These are phyloP conservation scores for Phytopythium sindhum DNA, from an alignment of 352 stramenopile species.

Conservation along the genomic window DNA sequence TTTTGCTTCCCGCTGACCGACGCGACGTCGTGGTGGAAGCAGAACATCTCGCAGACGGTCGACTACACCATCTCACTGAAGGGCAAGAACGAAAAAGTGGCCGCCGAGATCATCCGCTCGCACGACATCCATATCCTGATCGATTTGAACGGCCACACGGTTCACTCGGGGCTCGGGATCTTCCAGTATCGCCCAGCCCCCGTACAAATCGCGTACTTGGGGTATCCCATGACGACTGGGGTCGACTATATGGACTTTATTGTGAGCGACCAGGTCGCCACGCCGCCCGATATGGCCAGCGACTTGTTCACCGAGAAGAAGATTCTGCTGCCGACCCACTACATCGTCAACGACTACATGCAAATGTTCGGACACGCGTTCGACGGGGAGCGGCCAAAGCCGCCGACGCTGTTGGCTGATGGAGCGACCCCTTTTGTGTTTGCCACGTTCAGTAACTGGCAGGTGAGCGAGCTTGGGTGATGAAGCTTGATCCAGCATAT, in stretches of 20 bases:
- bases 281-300: constrained; percentile 32
- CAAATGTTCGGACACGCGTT: constrained; percentile 66
- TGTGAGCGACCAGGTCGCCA: constrained; percentile 54
- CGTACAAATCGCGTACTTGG: constrained; percentile 70
- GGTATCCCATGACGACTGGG: constrained; percentile 75
- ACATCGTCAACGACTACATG: constrained; percentile 85
- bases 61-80: constrained; percentile 67
- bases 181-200: constrained; percentile 58
- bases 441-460: constrained; percentile 85
- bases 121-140: constrained; percentile 72
- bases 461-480: constrained; percentile 20
- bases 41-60: constrained; percentile 70
- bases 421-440: constrained; percentile 48
- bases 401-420: constrained; percentile 10
- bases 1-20: constrained; percentile 72
- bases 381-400: constrained; percentile 21
- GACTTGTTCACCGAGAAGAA: constrained; percentile 70
- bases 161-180: constrained; percentile 67
- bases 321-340: constrained; percentile 62
- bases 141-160: constrained; percentile 83
- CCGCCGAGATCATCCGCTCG: constrained; percentile 45
- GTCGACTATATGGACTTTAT: constrained; percentile 61
- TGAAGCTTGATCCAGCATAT: not conserved
- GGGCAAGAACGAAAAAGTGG: constrained; percentile 44
- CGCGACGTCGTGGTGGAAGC: constrained; percentile 69